Conservation (phyloP, 106 monocot species). For the Acanthochlamys bracteata region DNA sequence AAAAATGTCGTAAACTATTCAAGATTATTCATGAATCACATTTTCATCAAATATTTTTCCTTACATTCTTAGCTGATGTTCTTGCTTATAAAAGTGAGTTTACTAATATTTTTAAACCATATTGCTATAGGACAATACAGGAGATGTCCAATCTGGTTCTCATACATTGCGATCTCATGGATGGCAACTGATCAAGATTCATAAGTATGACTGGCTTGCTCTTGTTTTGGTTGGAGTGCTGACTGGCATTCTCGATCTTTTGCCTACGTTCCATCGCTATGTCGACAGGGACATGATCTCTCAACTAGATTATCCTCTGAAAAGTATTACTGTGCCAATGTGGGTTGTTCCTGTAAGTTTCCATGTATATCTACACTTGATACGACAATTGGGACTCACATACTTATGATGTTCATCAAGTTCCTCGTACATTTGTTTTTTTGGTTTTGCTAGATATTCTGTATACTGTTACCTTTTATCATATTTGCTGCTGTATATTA, state of each 20-base stretch:
- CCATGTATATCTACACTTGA: not conserved
- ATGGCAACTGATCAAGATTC: constrained; percentile 24
- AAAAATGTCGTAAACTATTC: too few relatives aligned
- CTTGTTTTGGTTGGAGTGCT: constrained; percentile 25
- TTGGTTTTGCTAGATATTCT: constrained; percentile 33
- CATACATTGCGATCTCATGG: constrained; percentile 44
- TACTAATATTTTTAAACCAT: too few relatives aligned
- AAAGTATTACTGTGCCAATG: constrained; percentile 34
- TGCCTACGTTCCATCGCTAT: constrained; percentile 41
- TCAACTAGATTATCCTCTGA: constrained; percentile 48
- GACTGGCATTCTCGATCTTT: constrained; percentile 12
- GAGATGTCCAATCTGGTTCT: constrained; percentile 22
- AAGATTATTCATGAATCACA: too few relatives aligned
- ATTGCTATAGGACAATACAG: constrained; percentile 21
- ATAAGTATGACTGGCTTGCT: constrained; percentile 49
- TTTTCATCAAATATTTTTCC: too few relatives aligned
- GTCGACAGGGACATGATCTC: constrained; percentile 47
- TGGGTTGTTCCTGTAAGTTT: constrained; percentile 46
- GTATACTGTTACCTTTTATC: constrained; percentile 33
- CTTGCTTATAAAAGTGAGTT: too few relatives aligned
- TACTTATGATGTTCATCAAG: not conserved
- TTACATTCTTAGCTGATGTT: too few relatives aligned
- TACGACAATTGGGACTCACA: not conserved
- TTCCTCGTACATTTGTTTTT: not conserved
- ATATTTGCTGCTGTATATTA: constrained; percentile 43